phyloP scores from a whole-genome alignment of 768 basidiomycete genomes.

The Gloeopeniophorella convolvens region DNA sequence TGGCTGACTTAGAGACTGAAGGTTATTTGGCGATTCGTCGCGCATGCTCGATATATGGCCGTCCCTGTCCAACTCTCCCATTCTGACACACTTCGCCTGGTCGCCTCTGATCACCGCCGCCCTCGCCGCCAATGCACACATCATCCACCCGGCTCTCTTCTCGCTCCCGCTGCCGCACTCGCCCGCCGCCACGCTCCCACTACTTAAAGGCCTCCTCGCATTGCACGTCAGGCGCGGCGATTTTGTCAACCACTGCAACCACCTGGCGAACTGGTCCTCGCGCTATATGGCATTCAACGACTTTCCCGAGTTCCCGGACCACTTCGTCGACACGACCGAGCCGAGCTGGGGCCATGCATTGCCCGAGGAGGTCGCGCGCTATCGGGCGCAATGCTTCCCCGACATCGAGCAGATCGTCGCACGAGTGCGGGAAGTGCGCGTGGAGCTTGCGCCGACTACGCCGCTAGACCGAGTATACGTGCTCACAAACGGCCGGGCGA shows the following conservation, averaged over 20 bases:
- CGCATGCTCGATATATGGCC: slow-evolving; percentile 33
- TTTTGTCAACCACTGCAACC: slow-evolving; percentile 37
- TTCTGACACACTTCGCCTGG: slow-evolving; percentile 34
- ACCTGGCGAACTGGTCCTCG: slow-evolving; percentile 30
- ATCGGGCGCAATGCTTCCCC: slow-evolving; percentile 38
- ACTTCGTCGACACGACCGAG: slow-evolving; percentile 29
- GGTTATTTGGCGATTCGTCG: slow-evolving; percentile 29
- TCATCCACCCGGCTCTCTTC: slow-evolving; percentile 17
- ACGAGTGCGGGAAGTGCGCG: slow-evolving; percentile 31
- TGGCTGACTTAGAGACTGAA: slow-evolving; percentile 11
- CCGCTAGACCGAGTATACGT: slow-evolving; percentile 37
- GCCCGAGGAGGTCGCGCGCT: slow-evolving; percentile 24
- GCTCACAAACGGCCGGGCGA: slow-evolving; percentile 38
- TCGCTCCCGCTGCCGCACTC: slow-evolving; percentile 1
- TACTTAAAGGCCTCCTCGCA: slow-evolving; percentile 36
- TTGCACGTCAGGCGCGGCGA: slow-evolving; percentile 48
- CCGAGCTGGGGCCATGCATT: slow-evolving; percentile 18
- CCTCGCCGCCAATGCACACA: slow-evolving; percentile 27
- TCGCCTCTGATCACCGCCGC: slow-evolving; percentile 31
- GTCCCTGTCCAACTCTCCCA: slow-evolving; percentile 28
- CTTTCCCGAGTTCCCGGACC: slow-evolving; percentile 37
- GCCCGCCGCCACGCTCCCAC: slow-evolving; percentile 14
- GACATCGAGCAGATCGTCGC: slow-evolving; percentile 34
- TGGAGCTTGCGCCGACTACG: slow-evolving; percentile 18
- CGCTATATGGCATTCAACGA: slow-evolving; percentile 39